phyloP scores from a whole-genome alignment of 2,329 filamentous ascomycete species.

The Trichoderma sp. region DNA sequence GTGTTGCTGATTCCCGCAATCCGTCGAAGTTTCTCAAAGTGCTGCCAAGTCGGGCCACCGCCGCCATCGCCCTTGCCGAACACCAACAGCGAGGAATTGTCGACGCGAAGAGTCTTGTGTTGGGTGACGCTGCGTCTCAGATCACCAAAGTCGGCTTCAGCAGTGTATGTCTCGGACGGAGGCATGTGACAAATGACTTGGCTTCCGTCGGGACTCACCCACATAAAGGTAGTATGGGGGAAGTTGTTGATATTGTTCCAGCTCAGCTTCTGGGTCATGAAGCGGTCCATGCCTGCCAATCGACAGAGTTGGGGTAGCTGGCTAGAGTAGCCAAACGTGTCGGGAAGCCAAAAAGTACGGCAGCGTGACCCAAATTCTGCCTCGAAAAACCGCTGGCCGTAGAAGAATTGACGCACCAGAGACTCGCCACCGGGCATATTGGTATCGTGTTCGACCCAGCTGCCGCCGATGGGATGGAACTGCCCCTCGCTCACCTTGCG shows the following conservation, averaged over 20 bases:
- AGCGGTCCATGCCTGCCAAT: slow-evolving; percentile 91
- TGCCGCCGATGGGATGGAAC: slow-evolving; percentile 94
- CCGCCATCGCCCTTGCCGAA: slow-evolving; percentile 98
- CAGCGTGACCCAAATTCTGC: slow-evolving; percentile 86
- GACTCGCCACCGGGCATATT: slow-evolving; percentile 97
- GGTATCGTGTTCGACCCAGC: slow-evolving; percentile 98
- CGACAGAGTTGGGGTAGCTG: slow-evolving; percentile 94
- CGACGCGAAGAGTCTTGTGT: slow-evolving; percentile 95
- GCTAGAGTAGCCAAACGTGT: slow-evolving; percentile 96
- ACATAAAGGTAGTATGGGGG: slow-evolving; percentile 98
- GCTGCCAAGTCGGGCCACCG: slow-evolving; percentile 90
- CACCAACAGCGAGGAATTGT: slow-evolving; percentile 84
- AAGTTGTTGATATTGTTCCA: slow-evolving; percentile 99
- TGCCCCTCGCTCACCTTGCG: slow-evolving; percentile 84
- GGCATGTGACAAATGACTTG: slow-evolving; percentile 99
- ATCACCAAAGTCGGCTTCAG: slow-evolving; percentile 92
- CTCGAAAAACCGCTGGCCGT: slow-evolving; percentile 94
- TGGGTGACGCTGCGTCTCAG: slow-evolving; percentile 84
- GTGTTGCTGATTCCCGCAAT: slow-evolving; percentile 91
- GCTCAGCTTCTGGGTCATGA: slow-evolving; percentile 97
- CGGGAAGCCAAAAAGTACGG: slow-evolving; percentile 94
- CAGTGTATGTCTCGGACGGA: slow-evolving; percentile 92
- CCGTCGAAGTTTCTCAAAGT: slow-evolving; percentile 90
- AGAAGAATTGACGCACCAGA: slow-evolving; percentile 89
- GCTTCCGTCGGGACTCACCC: slow-evolving; percentile 92